phyloP scores from a whole-genome alignment of 768 basidiomycete genomes.

The Collybiopsis luxurians region DNA sequence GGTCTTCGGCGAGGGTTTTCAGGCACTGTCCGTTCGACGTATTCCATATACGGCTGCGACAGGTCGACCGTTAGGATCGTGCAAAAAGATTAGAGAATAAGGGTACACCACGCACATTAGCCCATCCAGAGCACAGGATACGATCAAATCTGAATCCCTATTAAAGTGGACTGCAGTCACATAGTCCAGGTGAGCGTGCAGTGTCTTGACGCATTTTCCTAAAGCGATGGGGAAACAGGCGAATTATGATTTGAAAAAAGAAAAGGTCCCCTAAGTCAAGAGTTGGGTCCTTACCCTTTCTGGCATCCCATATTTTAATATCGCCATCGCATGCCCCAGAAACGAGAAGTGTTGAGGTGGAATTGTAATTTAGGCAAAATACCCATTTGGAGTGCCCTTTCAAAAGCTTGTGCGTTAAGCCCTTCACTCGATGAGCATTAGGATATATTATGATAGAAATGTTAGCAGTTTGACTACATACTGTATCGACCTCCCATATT shows the following conservation, averaged over 20 bases:
- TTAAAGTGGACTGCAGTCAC: conserved; percentile 96
- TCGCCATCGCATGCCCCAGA: conserved; percentile 94
- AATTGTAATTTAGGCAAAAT: conserved; percentile 91
- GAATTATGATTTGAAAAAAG: too few relatives aligned
- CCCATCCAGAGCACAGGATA: conserved; percentile 90
- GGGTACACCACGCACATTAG: conserved; percentile 66
- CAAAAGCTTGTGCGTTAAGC: conserved; percentile 65
- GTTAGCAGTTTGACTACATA: conserved; percentile 38
- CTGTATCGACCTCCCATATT: conserved; percentile 85
- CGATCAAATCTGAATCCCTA: conserved; percentile 84
- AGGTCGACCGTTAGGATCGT: not conserved
- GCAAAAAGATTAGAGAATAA: not conserved
- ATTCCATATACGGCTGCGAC: conserved; percentile 89
- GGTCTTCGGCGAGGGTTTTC: conserved; percentile 91
- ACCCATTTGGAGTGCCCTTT: conserved; percentile 86
- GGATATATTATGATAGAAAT: conserved; percentile 6
- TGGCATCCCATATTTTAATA: conserved; percentile 89
- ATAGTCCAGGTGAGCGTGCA: conserved; percentile 93
- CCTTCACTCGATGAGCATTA: conserved; percentile 37
- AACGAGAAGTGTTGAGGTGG: conserved; percentile 82
- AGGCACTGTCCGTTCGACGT: conserved; percentile 90
- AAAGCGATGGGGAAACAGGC: too few relatives aligned
- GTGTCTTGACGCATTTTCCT: conserved; percentile 83
- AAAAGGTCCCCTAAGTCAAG: too few relatives aligned
- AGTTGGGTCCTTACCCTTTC: conserved; percentile 74